These are phyloP conservation scores for Fraxinus anomala DNA, from an alignment of 257 asterid species.

Conservation along the genomic window DNA sequence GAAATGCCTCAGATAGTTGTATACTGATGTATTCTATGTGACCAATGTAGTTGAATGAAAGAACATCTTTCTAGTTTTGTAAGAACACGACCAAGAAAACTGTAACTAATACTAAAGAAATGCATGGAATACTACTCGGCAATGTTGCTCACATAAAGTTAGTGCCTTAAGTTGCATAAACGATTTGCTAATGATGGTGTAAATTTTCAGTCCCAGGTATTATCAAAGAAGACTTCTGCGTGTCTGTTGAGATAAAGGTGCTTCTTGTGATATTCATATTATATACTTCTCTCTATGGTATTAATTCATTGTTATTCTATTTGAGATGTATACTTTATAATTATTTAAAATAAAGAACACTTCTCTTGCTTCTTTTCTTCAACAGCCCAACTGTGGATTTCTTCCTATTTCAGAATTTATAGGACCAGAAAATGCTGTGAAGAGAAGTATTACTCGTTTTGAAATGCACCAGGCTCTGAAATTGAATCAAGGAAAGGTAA, in stretches of 20 bases:
- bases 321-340: constrained; percentile 9
- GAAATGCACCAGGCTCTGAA: constrained; percentile 89
- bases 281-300: constrained; percentile 14
- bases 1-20: not conserved
- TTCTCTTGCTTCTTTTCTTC: constrained; percentile 25
- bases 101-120: not conserved
- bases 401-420: constrained; percentile 81
- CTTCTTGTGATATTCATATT: constrained; percentile 29
- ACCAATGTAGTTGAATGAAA: not conserved
- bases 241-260: constrained; percentile 93
- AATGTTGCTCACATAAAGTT: not conserved
- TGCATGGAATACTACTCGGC: not conserved
- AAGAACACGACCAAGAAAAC: no score
- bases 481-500: constrained; percentile 69
- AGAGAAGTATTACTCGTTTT: constrained; percentile 73
- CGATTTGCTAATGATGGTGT: constrained; percentile 27
- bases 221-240: constrained; percentile 50
- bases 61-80: no score
- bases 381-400: constrained; percentile 92
- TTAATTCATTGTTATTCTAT: constrained; percentile 21
- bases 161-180: not conserved
- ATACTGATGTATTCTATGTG: not conserved
- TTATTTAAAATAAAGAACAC: constrained; percentile 13
- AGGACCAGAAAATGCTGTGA: constrained; percentile 59
- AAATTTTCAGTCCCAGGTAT: constrained; percentile 49